phyloP scores from a whole-genome alignment of 75 land plant genomes.

The Gnetum montanum region DNA sequence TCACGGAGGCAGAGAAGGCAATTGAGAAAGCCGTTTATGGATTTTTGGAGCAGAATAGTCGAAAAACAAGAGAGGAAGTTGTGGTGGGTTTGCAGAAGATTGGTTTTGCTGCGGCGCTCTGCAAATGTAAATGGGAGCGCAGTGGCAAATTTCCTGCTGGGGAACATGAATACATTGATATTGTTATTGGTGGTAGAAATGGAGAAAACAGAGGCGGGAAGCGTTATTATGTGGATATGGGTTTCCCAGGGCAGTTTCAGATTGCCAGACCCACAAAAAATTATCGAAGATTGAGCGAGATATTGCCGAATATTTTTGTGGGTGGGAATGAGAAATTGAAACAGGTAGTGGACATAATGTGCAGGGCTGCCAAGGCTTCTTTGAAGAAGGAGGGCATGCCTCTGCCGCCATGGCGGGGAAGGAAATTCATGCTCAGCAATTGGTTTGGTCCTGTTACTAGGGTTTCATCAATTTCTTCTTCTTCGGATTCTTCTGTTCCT shows the following conservation, averaged over 20 bases:
- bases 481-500: no score
- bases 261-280: constrained; percentile 12
- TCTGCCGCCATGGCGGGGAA: background rate
- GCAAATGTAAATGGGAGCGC: no score
- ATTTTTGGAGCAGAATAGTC: no score
- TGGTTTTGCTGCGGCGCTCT: no score
- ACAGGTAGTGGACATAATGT: background rate
- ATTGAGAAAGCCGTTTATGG: no score
- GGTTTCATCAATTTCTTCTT: no score
- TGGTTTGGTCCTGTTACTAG: background rate
- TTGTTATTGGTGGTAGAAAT: no score
- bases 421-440: background rate
- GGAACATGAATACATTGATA: constrained; percentile 12
- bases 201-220: background rate
- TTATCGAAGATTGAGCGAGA: background rate
- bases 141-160: constrained; percentile 12
- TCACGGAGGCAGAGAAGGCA: no score
- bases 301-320: constrained; percentile 3
- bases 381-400: background rate
- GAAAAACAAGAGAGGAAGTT: no score
- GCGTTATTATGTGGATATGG: constrained; percentile 11
- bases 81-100: no score
- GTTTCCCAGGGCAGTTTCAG: constrained; percentile 15
- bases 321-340: background rate
- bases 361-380: background rate